These are phyloP conservation scores for Anacardium occidentale DNA, from an alignment of 345 rosid species.

Conservation along the genomic window DNA sequence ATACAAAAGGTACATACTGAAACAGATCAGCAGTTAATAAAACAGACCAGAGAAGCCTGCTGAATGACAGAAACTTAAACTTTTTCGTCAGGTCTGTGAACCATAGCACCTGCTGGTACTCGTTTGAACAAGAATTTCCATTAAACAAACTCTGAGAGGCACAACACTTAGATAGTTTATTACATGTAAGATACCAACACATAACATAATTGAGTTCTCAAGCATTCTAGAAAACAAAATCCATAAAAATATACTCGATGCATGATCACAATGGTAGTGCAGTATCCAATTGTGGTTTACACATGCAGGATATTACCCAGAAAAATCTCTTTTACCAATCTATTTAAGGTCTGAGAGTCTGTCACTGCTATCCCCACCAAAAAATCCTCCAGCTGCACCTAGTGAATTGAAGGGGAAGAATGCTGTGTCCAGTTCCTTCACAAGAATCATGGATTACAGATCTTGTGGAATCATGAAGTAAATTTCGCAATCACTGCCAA, in stretches of 20 bases:
- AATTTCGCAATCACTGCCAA: neutral
- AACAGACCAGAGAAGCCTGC: neutral
- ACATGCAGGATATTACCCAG: neutral
- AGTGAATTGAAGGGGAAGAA: neutral
- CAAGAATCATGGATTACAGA: no score
- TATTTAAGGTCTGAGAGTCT: neutral
- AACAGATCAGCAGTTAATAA: neutral
- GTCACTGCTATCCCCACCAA: neutral
- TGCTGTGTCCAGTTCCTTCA: neutral
- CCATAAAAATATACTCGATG: neutral
- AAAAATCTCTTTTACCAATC: neutral
- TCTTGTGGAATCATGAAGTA: no score
- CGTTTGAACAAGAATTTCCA: neutral
- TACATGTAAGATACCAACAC: neutral
- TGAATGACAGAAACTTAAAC: neutral
- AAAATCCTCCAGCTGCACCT: neutral
- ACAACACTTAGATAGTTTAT: neutral
- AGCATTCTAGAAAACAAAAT: neutral
- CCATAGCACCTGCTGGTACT: neutral
- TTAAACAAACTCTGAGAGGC: neutral
- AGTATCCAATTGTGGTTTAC: neutral
- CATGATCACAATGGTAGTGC: neutral
- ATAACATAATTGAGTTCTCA: no score
- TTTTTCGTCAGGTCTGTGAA: neutral
- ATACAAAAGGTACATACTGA: neutral